Base-by-base conservation (phyloP, 2,329 filamentous ascomycete genomes). In the Scleromitrula shiraiana region DNA sequence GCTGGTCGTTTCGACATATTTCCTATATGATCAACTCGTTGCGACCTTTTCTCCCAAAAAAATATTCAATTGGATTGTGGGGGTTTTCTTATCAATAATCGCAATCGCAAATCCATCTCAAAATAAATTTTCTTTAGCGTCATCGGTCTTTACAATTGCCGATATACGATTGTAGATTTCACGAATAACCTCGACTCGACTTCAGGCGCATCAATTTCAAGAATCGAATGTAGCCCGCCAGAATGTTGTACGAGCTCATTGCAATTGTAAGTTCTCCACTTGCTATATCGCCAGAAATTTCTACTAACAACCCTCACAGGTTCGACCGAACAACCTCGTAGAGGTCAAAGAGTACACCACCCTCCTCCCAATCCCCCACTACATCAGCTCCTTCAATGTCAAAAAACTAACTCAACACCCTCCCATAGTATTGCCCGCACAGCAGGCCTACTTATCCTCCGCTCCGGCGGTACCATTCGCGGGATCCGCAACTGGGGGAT, bases 221-320 rank as follows among this genome's bases (percentile, higher is more conserved):
- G 37, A 19, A 32, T 43, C 39, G 50, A 53, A 55, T 54, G 51
- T 45, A 55, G 53, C 40, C 54, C 59, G n/a, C 65, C 75, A 35
- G 67, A 57, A 96, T 98, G 93, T 74, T 98, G 71, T 98, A 98
- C 76, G 93, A 98, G 74, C 75, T 97, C 64, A 93, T 98, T 69
- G 93, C 87, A 68, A 84, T 96, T 71, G 93, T 96, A 72, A 63
- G 84, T 72, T 9, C 27, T 7, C 4, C 17, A 20, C 32, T 38
- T 27, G 14, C 6, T 19, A 41, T 15, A 4, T 22, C 6, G 5
- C 10, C 9, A 36, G n/a, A n/a, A n/a, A n/a, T n/a, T n/a, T 26
- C 17, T 15, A 27, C 56, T 62, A 58, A 62, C 27, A 35, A 15
- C 17, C 26, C 40, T 37, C 33, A 20, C 65, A 97, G 93, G 89